Conservation (phyloP, 345 rosid species). For the Aquilaria malaccensis region DNA sequence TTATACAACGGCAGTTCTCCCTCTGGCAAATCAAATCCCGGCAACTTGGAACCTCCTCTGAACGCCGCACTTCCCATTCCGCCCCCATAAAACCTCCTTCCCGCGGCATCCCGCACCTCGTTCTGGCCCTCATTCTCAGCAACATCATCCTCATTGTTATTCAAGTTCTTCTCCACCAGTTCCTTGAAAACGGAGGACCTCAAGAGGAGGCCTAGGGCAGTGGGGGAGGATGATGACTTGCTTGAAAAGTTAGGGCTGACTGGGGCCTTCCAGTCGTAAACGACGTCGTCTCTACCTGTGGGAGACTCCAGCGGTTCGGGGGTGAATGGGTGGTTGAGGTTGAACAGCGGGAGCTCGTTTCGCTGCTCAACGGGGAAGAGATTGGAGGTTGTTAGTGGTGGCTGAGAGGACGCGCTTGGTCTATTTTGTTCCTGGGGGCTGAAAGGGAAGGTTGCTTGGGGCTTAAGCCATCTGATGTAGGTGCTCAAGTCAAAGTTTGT, state of each 20-base stretch:
- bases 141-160: constrained; percentile 1
- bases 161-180: constrained; percentile 36
- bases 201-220: constrained; percentile 43
- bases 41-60: constrained; percentile 11
- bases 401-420: constrained; percentile 4
- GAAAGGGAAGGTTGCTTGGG: constrained; percentile 14
- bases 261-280: background rate
- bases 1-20: constrained; percentile 7
- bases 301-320: constrained; percentile 6
- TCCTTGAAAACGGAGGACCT: constrained; percentile 38
- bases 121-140: constrained; percentile 3
- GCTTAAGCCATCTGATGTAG: constrained; percentile 41
- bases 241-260: constrained; percentile 9
- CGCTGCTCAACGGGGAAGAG: constrained; percentile 8
- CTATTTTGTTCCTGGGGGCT: constrained; percentile 12
- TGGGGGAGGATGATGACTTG: constrained; percentile 26
- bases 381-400: constrained; percentile 7
- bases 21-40: constrained; percentile 19
- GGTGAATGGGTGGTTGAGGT: constrained; percentile 15
- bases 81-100: constrained; percentile 8
- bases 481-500: constrained; percentile 48
- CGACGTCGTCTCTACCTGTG: background rate
- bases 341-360: constrained; percentile 9
- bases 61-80: constrained; percentile 11
- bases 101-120: constrained; percentile 1